phyloP scores from a whole-genome alignment of 2,329 filamentous ascomycete genomes.

The Elsinoe batatas region DNA sequence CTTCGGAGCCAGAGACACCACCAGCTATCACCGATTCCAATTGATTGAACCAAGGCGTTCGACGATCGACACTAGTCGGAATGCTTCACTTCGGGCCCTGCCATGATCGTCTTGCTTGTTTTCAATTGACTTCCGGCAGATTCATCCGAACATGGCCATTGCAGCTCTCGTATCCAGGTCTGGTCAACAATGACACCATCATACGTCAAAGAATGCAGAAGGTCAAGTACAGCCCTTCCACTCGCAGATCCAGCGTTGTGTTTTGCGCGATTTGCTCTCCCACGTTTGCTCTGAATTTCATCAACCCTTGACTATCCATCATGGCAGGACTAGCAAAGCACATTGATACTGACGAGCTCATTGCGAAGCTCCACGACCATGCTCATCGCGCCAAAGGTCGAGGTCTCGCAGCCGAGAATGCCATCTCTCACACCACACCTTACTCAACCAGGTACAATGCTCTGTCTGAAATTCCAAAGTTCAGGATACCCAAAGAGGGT shows the following conservation, averaged over 20 bases:
- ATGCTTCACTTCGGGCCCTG: background rate
- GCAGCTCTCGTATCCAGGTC: background rate
- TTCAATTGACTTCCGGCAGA: conserved; percentile 9
- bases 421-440: conserved; percentile 44
- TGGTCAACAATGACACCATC: conserved; percentile 3
- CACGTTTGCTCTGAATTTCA: background rate
- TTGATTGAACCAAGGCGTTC: no score
- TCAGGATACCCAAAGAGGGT: conserved; percentile 47
- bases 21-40: background rate
- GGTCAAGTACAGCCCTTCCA: background rate
- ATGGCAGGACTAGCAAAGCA: conserved; percentile 43
- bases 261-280: background rate
- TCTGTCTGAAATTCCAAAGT: conserved; percentile 49
- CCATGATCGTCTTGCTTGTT: conserved; percentile 10
- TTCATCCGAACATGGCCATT: background rate
- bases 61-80: background rate
- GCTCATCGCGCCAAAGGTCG: conserved; percentile 30
- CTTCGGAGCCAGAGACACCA: background rate
- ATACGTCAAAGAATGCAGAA: background rate
- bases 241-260: background rate
- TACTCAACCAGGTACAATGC: conserved; percentile 50
- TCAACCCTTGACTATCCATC: conserved; percentile 13
- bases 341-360: conserved; percentile 40
- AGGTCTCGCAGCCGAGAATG: conserved; percentile 28
- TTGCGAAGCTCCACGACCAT: conserved; percentile 42